These are phyloP conservation scores for Glomus cerebriforme DNA, from an alignment of 192 early-diverging fungal genomes.

Conservation along the genomic window DNA sequence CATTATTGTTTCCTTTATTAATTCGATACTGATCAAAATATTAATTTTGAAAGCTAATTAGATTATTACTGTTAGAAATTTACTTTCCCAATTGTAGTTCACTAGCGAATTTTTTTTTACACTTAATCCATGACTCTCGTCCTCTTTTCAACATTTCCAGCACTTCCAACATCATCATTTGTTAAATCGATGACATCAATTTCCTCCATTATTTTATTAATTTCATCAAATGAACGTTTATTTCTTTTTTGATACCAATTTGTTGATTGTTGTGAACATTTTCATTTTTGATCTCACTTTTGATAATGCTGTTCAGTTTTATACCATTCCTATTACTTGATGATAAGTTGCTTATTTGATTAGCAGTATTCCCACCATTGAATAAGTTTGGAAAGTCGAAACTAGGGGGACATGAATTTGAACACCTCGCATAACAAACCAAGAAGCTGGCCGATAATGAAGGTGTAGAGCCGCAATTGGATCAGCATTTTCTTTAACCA, in stretches of 20 bases:
- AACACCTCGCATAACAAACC: not conserved
- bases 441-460: not conserved
- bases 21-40: too few relatives aligned
- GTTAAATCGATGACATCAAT: not conserved
- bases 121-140: not conserved
- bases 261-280: not conserved
- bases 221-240: not conserved
- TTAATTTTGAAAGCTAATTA: too few relatives aligned
- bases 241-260: not conserved
- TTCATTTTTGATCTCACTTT: not conserved
- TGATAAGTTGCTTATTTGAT: not conserved
- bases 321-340: too few relatives aligned
- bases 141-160: not conserved
- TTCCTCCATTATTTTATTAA: not conserved
- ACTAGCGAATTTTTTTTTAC: not conserved
- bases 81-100: too few relatives aligned
- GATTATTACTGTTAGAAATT: too few relatives aligned
- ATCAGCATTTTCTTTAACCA: not conserved
- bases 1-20: too few relatives aligned
- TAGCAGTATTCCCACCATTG: not conserved
- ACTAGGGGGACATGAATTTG: not conserved
- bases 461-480: not conserved
- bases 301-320: not conserved
- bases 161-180: not conserved
- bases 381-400: not conserved